phyloP scores from a whole-genome alignment of 208 protist species.

The Trypanosoma avium region DNA sequence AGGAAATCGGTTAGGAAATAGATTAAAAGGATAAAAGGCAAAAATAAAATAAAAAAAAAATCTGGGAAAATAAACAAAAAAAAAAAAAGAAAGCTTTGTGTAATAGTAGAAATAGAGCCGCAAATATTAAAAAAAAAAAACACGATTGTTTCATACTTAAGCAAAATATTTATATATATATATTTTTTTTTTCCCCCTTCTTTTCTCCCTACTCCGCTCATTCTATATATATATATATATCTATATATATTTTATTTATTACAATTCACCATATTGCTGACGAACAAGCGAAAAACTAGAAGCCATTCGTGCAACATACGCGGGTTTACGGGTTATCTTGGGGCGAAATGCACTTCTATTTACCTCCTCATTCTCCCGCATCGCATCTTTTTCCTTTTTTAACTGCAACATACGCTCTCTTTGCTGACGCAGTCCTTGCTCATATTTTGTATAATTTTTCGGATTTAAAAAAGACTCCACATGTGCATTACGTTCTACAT shows the following conservation, averaged over 20 bases:
- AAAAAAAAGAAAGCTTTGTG: too few relatives aligned
- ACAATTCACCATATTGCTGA: slow-evolving; percentile 43
- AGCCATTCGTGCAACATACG: slow-evolving; percentile 75
- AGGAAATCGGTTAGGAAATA: too few relatives aligned
- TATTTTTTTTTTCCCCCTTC: too few relatives aligned
- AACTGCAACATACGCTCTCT: slow-evolving; percentile 26
- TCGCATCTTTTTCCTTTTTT: slow-evolving; percentile 32
- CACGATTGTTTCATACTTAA: too few relatives aligned
- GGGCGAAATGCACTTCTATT: slow-evolving; percentile 69
- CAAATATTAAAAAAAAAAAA: too few relatives aligned
- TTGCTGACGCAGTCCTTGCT: slow-evolving; percentile 30
- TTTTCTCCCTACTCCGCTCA: too few relatives aligned
- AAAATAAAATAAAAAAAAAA: too few relatives aligned
- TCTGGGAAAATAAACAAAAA: too few relatives aligned
- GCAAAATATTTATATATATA: too few relatives aligned
- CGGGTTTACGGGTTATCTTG: slow-evolving; percentile 51
- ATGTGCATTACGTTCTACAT: slow-evolving; percentile 35
- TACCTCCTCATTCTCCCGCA: slow-evolving; percentile 34
- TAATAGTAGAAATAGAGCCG: too few relatives aligned
- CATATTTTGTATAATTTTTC: slow-evolving; percentile 46
- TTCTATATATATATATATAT: slow-evolving; percentile 18
- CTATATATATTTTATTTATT: too few relatives aligned
- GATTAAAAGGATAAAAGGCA: too few relatives aligned
- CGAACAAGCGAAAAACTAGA: slow-evolving; percentile 69
- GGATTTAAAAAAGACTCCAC: slow-evolving; percentile 56